Evolutionary conservation across 2,329 filamentous ascomycete species (phyloP), one percentile per base, ranked within the genome.

Genomic region (Monosporascus sp.): DNA sequence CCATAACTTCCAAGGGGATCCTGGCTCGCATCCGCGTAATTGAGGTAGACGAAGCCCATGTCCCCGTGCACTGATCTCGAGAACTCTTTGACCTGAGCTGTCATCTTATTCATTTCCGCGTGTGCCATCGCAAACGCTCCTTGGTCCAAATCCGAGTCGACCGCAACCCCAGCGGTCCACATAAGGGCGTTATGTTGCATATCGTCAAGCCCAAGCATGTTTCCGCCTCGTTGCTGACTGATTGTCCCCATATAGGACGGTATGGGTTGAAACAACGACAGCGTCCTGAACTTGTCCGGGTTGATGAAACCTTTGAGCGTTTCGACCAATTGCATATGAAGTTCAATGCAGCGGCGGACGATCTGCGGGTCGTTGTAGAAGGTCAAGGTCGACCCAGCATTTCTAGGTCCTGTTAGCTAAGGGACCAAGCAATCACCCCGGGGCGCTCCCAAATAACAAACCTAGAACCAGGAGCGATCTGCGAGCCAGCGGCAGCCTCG

Each of bases 21-120:
- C 50, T 70, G 64, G 8, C 55, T 57, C 14, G 53, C 50, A 20
- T 59, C 59, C n/a, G 67, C 65, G 48, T 70, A 70, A 51, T 68
- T 68, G 37, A 69, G 55, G 55, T 70, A 70, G 2, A 63, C 49
- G 50, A 65, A 67, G 9, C 59, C 56, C 47, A 68, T 57, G 37
- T 59, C 56, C 2, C 56, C 58, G 5, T 52, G 55, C 24, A 61
- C 47, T 3, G 56, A 56, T 41, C 58, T 62, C 5, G 63, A 60
- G 9, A 55, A 47, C 7, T 60, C 57, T 38, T 62, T 57, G 31
- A 60, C 39, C 17, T 56, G 47, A 9, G 55, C 56, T 6, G 54
- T 53, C 44, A 65, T 45, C 15, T 47, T 49, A 6, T 51, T 55
- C 9, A 61, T 17, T 9, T 58, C 50, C 1, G 53, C 51, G 31